Conservation (phyloP, 2,329 filamentous ascomycete species). For the Nemania sp. region DNA sequence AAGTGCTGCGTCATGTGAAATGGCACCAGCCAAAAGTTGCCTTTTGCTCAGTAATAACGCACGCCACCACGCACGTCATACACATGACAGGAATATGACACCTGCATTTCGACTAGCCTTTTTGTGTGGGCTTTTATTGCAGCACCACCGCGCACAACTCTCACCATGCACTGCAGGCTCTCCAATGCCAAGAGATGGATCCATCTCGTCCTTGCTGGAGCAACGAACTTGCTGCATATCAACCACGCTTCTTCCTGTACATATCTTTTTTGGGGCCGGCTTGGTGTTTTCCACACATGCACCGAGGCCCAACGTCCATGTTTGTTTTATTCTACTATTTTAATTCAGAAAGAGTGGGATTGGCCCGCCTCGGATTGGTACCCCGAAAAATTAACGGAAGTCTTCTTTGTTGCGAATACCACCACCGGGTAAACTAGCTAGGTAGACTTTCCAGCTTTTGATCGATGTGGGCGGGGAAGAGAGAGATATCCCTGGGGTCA, state of each 20-base stretch:
- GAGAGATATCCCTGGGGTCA: constrained; percentile 5
- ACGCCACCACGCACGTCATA: not conserved
- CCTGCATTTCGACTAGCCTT: not conserved
- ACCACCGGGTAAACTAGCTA: constrained; percentile 18
- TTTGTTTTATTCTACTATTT: constrained; percentile 14
- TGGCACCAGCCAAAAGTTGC: not conserved
- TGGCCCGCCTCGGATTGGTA: constrained; percentile 15
- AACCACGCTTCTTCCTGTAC: constrained; percentile 24
- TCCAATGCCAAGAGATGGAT: constrained; percentile 2
- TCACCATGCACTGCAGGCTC: not conserved
- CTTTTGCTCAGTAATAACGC: not conserved
- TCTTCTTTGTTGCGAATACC: constrained; percentile 17
- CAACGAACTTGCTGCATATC: not conserved
- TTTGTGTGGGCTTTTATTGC: not conserved
- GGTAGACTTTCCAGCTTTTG: constrained; percentile 19
- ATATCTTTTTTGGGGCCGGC: constrained; percentile 15
- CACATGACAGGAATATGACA: not conserved
- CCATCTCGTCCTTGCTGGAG: not conserved
- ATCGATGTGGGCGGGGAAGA: not conserved
- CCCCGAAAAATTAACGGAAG: not conserved
- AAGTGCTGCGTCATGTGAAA: constrained; percentile 65
- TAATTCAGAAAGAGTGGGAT: constrained; percentile 8
- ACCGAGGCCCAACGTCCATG: constrained; percentile 8
- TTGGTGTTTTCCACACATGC: constrained; percentile 24
- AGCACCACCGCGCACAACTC: not conserved